phyloP scores from a whole-genome alignment of 139 green algal species.

The Ostreobium quekettii region DNA sequence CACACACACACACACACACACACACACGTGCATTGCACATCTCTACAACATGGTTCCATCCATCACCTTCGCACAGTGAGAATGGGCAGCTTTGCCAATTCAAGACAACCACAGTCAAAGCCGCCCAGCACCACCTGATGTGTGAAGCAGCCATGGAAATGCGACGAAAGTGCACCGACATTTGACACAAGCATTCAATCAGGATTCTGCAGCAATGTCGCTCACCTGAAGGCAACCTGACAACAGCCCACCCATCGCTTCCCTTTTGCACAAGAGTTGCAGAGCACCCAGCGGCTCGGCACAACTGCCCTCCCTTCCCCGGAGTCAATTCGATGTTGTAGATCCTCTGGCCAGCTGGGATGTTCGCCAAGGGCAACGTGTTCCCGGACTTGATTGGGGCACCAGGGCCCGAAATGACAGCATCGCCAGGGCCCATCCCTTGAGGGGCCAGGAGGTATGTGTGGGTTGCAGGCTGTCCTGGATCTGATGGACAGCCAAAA shows the following conservation, averaged over 20 bases:
- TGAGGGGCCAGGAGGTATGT: conserved; percentile 75
- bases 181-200: no score
- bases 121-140: no score
- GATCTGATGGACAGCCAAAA: no score
- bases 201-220: no score
- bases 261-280: conserved; percentile 55
- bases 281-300: conserved; percentile 58
- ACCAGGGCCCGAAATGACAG: conserved; percentile 40
- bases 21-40: no score
- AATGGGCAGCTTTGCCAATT: no score
- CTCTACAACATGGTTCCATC: no score
- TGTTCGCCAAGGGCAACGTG: conserved; percentile 54
- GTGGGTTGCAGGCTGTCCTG: conserved; percentile 15
- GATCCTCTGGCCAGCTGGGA: conserved; percentile 50
- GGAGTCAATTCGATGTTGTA: conserved; percentile 85
- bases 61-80: no score
- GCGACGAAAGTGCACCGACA: no score
- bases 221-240: conserved; percentile 74
- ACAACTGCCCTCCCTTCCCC: conserved; percentile 64
- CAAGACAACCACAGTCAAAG: no score
- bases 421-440: conserved; percentile 47
- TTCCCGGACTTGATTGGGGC: conserved; percentile 61
- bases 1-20: no score
- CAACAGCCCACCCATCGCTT: conserved; percentile 54
- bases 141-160: no score